Evolutionary conservation across 805 yeast species (phyloP), one percentile per base, ranked within the genome.

Genomic region (Phaffomyces antillensis): DNA sequence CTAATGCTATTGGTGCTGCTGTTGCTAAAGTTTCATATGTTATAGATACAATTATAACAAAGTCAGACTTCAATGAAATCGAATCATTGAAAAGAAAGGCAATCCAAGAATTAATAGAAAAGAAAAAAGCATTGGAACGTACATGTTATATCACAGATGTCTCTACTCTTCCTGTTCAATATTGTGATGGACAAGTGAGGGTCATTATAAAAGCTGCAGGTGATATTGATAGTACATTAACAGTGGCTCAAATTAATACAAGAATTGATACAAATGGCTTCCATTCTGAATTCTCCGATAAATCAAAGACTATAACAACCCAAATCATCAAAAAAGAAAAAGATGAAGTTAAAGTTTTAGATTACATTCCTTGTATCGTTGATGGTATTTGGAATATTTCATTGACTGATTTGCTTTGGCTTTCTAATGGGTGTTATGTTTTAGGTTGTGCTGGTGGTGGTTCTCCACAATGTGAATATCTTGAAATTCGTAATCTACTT

Each of bases 1-100:
- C 76, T 7, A 73, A 73, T 56, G 79, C 77, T 4, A 70, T 73
- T 43, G 77, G 76, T 38, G 75, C 77, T 25, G 76, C 76, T 5
- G 54, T 71, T 57, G 74, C 73, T 20, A 71, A 71, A 48, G 58
- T 73, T 5, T 66, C 75, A 30, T 26, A 41, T 24, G 32, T 36
- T 1, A 20, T 5, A 12, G 44, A 41, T 17, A 36, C 28, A 13
- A 41, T 41, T n/a, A 32, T 41, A 30, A 23, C 20, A 16, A 36
- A 30, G 11, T 36, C 44, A 16, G 34, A 41, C 9, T 20, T 24
- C 28, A 31, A 33, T 16, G 28, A 52, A 10, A 25, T 55, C 4
- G 48, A 47, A 12, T 7, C 16, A 8, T 23, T 46, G 26, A 50
- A 49, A 23, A 39, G 42, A 11, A 33, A 41, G 30, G 61, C 55